Base-by-base conservation (phyloP, 345 rosid species). In the Aegle marmelos region DNA sequence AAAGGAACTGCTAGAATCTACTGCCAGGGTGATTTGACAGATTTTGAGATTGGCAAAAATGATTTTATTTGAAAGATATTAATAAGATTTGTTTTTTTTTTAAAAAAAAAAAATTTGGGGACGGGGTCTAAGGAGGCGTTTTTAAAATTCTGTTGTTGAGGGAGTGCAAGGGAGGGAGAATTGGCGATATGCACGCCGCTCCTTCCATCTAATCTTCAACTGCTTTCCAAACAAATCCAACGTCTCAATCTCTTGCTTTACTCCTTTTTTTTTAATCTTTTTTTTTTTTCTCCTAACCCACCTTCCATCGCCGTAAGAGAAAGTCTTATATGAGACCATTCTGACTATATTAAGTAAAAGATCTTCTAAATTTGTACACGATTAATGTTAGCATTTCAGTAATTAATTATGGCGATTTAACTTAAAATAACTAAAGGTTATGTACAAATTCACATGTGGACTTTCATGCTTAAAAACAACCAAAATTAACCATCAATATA, bases 121-220 rank as follows among this genome's bases (percentile, higher is more conserved):
- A n/a, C 78, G 28, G 28, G 65, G 25, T 73, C 79, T 6, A 10
- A 31, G 28, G 19, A 34, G 48, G 50, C 34, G 53, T 28, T 56
- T 74, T 48, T 4, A 21, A 39, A 45, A 13, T 54, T 63, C 76
- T 28, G n/a, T 62, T 70, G 36, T 31, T 68, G 22, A 63, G 17
- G 30, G 10, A 70, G 27, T 22, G 70, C 9, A 1, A 24, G 71
- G 27, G 75, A 56, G 75, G 45, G 37, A 61, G 69, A 77, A 16
- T 64, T 67, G 74, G 74, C 82, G 31, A 76, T 50, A 68, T 61
- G 68, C 80, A 76, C 68, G 74, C 82, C 72, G 53, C 78, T 76
- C 78, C 85, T 22, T 76, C 22, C 65, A 48, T 64, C 11, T 21
- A 34, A 45, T 50, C 28, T 19, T 16, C 37, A 50, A 61, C 77